phyloP scores from a whole-genome alignment of 1,284 basidiomycete species.

The Lentinula novae-zelandiae region DNA sequence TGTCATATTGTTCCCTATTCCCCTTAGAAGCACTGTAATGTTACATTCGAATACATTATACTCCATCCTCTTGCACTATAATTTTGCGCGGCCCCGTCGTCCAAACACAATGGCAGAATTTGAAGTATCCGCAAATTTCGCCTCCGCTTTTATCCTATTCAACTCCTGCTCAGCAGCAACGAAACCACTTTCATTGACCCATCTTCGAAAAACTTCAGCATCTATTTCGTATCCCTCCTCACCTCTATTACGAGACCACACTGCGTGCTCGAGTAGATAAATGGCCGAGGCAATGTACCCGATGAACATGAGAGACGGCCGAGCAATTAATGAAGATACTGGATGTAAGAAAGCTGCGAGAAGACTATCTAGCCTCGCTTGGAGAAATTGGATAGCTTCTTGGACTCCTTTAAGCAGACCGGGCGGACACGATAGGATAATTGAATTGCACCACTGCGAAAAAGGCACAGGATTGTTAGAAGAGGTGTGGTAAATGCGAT shows the following conservation, averaged over 20 bases:
- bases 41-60: not conserved
- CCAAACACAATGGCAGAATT: slow-evolving; percentile 11
- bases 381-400: slow-evolving; percentile 28
- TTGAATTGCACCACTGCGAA: slow-evolving; percentile 48
- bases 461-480: not conserved
- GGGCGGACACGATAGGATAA: slow-evolving; percentile 39
- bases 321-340: slow-evolving; percentile 43
- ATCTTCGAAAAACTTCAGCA: slow-evolving; percentile 50
- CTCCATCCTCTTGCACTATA: not conserved
- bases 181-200: slow-evolving; percentile 53
- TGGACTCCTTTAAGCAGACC: slow-evolving; percentile 25
- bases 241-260: slow-evolving; percentile 45
- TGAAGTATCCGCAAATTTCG: not conserved
- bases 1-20: slow-evolving; percentile 70
- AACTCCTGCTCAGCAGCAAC: slow-evolving; percentile 38
- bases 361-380: slow-evolving; percentile 34
- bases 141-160: slow-evolving; percentile 25
- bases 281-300: slow-evolving; percentile 47
- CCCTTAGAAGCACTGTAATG: slow-evolving; percentile 17
- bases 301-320: slow-evolving; percentile 54
- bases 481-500: not conserved
- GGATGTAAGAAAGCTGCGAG: slow-evolving; percentile 31
- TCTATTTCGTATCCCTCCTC: slow-evolving; percentile 37
- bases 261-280: slow-evolving; percentile 62
- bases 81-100: not conserved